phyloP scores from a whole-genome alignment of 306 rosid species.

The Aeschynomene evenia region DNA sequence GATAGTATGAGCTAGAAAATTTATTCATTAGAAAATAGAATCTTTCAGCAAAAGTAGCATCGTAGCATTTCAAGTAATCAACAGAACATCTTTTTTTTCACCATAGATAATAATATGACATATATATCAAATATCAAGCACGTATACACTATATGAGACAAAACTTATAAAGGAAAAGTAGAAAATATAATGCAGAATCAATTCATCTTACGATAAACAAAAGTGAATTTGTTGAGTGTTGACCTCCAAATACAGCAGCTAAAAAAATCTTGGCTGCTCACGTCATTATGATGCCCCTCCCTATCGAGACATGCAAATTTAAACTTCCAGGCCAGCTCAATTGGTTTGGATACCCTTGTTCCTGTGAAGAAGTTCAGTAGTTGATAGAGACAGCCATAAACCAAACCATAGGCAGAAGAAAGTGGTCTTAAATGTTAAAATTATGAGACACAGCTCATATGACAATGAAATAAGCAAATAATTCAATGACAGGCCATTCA shows the following conservation, averaged over 20 bases:
- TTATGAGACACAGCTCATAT: slow-evolving; percentile 38
- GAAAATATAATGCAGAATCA: not conserved
- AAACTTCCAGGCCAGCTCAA: slow-evolving; percentile 28
- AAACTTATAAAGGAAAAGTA: not conserved
- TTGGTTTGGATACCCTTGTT: slow-evolving; percentile 4
- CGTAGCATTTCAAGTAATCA: not conserved
- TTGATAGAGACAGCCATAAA: slow-evolving; percentile 23
- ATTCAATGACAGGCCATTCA: slow-evolving; percentile 20
- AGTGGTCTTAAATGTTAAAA: slow-evolving; percentile 8
- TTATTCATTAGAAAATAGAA: not conserved
- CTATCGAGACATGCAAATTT: not conserved
- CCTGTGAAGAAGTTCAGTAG: slow-evolving; percentile 4
- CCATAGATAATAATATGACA: not conserved
- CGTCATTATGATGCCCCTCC: not conserved
- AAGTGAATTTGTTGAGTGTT: not conserved
- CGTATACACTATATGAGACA: not conserved
- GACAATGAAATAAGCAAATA: slow-evolving; percentile 35
- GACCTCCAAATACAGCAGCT: slow-evolving; percentile 20
- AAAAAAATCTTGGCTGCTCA: not conserved
- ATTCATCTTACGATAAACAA: not conserved
- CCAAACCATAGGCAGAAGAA: slow-evolving; percentile 22
- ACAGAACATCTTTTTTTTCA: not conserved
- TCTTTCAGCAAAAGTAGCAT: not conserved
- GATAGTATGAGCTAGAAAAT: not conserved
- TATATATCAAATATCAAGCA: not conserved